Evolutionary conservation across 805 yeast genomes (phyloP).

Genomic region (Barnettozyma vustinii): DNA sequence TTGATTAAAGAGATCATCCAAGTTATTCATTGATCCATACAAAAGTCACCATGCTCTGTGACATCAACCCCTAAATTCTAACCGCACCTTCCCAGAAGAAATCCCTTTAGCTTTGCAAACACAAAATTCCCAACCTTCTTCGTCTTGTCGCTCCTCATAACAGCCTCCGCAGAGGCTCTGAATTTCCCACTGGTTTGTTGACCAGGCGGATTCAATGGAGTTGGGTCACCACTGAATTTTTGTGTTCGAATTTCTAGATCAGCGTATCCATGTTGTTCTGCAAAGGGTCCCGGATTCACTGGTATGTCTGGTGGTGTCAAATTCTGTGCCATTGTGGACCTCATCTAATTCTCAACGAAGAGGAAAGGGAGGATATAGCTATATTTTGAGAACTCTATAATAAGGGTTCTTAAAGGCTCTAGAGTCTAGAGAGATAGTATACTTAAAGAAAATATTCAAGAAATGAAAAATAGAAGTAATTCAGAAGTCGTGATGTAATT

Average conservation of each 20-base stretch:
- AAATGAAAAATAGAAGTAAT: too few species aligned
- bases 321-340: conserved; percentile 10
- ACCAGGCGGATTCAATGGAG: conserved; percentile 18
- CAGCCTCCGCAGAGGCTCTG: conserved; percentile 12
- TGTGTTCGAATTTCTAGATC: conserved; percentile 11
- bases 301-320: conserved; percentile 21
- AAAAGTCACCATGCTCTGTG: too few species aligned
- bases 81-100: conserved; percentile 1
- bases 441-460: too few species aligned
- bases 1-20: too few species aligned
- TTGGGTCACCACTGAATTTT: conserved; percentile 15
- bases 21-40: too few species aligned
- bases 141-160: conserved; percentile 20
- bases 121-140: conserved; percentile 23
- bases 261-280: conserved; percentile 20
- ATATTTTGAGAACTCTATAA: too few species aligned
- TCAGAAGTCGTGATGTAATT: too few species aligned
- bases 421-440: too few species aligned
- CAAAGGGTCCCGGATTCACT: conserved; percentile 19
- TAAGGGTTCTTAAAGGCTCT: too few species aligned
- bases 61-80: background rate
- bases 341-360: too few species aligned
- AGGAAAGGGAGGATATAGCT: too few species aligned
- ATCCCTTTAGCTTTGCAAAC: conserved; percentile 10
- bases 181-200: conserved; percentile 9